These are phyloP conservation scores for Scedosporium minutisporum DNA, from an alignment of 2,329 filamentous ascomycete genomes.

Conservation along the genomic window DNA sequence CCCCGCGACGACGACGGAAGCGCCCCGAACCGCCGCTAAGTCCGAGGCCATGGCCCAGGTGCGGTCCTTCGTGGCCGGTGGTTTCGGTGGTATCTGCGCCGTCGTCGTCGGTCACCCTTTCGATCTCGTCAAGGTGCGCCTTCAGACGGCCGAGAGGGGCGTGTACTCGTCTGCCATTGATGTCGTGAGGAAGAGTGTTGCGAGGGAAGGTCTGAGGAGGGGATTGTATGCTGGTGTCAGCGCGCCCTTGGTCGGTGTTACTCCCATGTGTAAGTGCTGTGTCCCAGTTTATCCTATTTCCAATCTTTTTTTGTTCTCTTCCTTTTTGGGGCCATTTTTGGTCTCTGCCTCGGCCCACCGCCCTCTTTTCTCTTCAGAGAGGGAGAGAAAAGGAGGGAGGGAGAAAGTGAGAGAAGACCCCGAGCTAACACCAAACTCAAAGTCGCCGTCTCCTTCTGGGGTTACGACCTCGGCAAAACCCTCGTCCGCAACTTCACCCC, in stretches of 20 bases:
- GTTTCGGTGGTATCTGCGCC: slow-evolving; percentile 87
- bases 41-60: slow-evolving; percentile 41
- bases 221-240: slow-evolving; percentile 96
- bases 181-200: slow-evolving; percentile 80
- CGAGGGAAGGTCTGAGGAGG: slow-evolving; percentile 68
- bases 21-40: slow-evolving; percentile 4
- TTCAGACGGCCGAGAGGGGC: slow-evolving; percentile 92
- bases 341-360: no score
- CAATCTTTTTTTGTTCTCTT: not conserved
- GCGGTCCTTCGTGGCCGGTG: slow-evolving; percentile 78
- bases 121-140: slow-evolving; percentile 91
- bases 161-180: slow-evolving; percentile 87
- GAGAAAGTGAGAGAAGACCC: not conserved
- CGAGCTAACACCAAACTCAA: not conserved
- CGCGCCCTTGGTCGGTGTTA: slow-evolving; percentile 88
- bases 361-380: no score
- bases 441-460: slow-evolving; percentile 69
- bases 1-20: not conserved
- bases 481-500: slow-evolving; percentile 63
- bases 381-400: not conserved
- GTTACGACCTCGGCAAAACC: slow-evolving; percentile 90
- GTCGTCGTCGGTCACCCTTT: slow-evolving; percentile 95
- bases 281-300: no score
- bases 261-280: slow-evolving; percentile 82
- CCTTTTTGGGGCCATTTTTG: not conserved